Percentiles rank a stretch among this genome's conserved stretches.
These are phyloP conservation scores for Ampelomyces quisqualis DNA, from an alignment of 2,329 filamentous ascomycete species.

Conservation along the genomic window DNA sequence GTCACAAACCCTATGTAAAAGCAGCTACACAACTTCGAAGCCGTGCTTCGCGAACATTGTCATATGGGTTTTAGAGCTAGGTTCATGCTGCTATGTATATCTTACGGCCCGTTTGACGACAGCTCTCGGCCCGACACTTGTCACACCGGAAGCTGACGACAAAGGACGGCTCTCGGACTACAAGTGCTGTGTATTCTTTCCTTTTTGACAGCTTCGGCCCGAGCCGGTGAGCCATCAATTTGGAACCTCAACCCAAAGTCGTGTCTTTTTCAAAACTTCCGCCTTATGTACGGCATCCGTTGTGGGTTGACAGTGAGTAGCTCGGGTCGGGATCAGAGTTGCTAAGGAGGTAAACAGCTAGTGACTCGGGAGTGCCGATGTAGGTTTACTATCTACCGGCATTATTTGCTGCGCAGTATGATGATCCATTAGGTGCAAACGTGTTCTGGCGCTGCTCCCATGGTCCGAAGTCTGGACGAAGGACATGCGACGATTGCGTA, in stretches of 20 bases:
- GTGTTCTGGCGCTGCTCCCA: background rate
- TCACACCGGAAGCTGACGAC: no score
- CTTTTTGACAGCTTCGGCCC: slow-evolving; percentile 27
- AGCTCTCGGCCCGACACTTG: no score
- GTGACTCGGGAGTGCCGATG: background rate
- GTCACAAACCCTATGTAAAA: no score
- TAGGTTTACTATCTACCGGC: background rate
- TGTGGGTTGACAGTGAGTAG: background rate
- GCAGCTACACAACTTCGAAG: no score
- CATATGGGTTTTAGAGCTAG: no score
- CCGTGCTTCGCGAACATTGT: no score
- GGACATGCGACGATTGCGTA: background rate
- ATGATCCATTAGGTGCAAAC: background rate
- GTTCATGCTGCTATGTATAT: no score
- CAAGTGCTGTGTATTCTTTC: background rate
- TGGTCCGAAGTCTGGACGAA: background rate
- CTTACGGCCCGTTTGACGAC: no score
- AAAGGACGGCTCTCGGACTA: background rate
- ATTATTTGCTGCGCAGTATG: no score
- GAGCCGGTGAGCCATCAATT: slow-evolving; percentile 20
- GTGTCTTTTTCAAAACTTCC: background rate
- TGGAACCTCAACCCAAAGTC: slow-evolving; percentile 5
- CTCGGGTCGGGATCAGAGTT: background rate
- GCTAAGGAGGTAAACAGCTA: background rate
- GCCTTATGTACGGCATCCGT: background rate